Evolutionary conservation across 176 grass and related monocot genomes (phyloP).

Genomic region (Poa annua): DNA sequence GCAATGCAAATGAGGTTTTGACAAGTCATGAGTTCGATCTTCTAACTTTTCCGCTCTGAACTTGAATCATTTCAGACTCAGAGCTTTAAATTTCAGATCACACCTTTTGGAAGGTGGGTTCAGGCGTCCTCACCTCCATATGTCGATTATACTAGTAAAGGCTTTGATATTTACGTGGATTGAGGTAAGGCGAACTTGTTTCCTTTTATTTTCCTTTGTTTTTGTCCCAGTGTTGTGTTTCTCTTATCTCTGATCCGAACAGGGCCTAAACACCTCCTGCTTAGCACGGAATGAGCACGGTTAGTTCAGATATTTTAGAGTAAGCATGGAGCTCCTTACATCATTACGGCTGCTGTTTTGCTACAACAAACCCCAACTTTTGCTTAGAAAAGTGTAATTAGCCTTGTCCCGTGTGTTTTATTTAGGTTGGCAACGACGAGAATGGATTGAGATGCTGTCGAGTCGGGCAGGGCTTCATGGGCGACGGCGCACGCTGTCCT

Average conservation of each 20-base stretch:
- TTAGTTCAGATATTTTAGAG: not conserved
- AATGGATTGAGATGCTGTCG: conserved; percentile 42
- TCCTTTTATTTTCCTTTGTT: too few relatives aligned
- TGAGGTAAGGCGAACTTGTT: not conserved
- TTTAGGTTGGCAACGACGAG: not conserved
- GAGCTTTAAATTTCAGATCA: not conserved
- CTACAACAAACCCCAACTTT: conserved; percentile 27
- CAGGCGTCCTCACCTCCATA: not conserved
- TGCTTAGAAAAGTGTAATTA: conserved; percentile 11
- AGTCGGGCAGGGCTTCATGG: conserved; percentile 37
- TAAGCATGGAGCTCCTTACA: conserved; percentile 39
- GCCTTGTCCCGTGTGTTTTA: conserved; percentile 19
- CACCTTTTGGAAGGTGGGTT: too few relatives aligned
- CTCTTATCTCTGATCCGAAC: too few relatives aligned
- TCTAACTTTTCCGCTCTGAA: not conserved
- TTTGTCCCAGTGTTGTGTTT: too few relatives aligned
- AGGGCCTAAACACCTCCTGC: too few relatives aligned
- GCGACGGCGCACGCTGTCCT: conserved; percentile 44
- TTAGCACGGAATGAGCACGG: not conserved
- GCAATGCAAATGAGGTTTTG: not conserved
- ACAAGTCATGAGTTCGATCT: not conserved
- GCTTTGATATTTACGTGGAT: not conserved
- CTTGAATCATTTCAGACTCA: conserved; percentile 6
- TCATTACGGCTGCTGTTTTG: conserved; percentile 52
- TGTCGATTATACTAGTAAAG: not conserved